Percentiles rank a stretch among this genome's conserved stretches.
These are phyloP conservation scores for Fragaria ananassa DNA, from an alignment of 306 rosid genomes.

Conservation along the genomic window DNA sequence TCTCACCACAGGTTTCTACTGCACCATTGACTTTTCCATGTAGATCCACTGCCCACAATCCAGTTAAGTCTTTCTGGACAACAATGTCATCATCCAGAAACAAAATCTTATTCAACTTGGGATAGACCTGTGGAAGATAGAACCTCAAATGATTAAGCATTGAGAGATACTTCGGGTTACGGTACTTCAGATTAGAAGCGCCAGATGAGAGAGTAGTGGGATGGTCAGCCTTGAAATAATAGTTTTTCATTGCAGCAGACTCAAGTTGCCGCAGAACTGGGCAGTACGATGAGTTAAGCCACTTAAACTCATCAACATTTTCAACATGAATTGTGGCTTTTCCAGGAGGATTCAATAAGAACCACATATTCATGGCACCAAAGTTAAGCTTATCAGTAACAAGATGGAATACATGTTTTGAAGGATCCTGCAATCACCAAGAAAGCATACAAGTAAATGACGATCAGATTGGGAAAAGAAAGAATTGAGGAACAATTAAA, in stretches of 20 bases:
- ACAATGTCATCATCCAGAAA: slow-evolving; percentile 97
- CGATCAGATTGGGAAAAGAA: neutral
- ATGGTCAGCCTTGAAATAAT: slow-evolving; percentile 89
- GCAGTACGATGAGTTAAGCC: slow-evolving; percentile 93
- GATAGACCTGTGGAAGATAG: slow-evolving; percentile 93
- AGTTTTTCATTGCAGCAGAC: slow-evolving; percentile 91
- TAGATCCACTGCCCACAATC: slow-evolving; percentile 74
- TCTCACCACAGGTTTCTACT: slow-evolving; percentile 89
- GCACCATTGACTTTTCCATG: slow-evolving; percentile 94
- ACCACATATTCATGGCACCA: slow-evolving; percentile 99
- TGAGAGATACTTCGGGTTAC: slow-evolving; percentile 95
- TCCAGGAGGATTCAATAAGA: slow-evolving; percentile 91
- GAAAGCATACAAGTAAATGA: slow-evolving; percentile 19
- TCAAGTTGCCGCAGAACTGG: slow-evolving; percentile 95
- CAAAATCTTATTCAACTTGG: slow-evolving; percentile 80
- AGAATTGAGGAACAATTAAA: slow-evolving; percentile 12
- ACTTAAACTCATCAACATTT: slow-evolving; percentile 89
- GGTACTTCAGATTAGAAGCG: slow-evolving; percentile 91
- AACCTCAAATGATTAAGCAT: slow-evolving; percentile 97
- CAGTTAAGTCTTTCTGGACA: slow-evolving; percentile 95
- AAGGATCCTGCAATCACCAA: slow-evolving; percentile 71
- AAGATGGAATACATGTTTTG: slow-evolving; percentile 88
- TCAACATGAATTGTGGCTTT: slow-evolving; percentile 88
- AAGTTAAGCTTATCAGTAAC: slow-evolving; percentile 91
- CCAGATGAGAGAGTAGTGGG: slow-evolving; percentile 59